Evolutionary conservation across 805 yeast species (phyloP), one percentile per base, ranked within the genome.

Genomic region (Blastobotrys robertii): DNA sequence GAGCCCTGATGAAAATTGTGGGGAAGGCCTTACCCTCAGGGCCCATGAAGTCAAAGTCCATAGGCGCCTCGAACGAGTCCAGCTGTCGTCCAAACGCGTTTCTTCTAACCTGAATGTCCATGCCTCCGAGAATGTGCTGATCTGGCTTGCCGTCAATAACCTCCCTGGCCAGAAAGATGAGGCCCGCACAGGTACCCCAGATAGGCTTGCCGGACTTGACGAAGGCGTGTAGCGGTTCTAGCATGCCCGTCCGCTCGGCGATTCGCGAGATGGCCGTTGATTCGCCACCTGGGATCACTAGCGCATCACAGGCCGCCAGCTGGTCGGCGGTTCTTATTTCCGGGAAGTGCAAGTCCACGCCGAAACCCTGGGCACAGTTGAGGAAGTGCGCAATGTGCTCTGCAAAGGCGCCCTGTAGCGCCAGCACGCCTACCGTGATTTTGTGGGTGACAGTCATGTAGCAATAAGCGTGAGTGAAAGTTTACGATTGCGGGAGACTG

Each of bases 141-240:
- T 38, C 35, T 10, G 34, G 30, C 49, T 82, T 81, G 15, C 73
- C 70, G 14, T 77, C 80, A 53, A 75, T 71, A 11, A 68, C 63
- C 31, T 79, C 65, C 43, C 70, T 66, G 6, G 87, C 72, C 16
- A 84, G 64, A 49, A 82, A 69, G 41, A 84, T 83, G 51, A 84
- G 64, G 2, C 94, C 94, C 2, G 94, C 94, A 60, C 94, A 84
- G 1, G 94, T 84, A 0, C 94, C 94, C 94, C 94, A 84, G 9
- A 77, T 72, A 1, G 84, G 78, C 14, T 64, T 62, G 6, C 70
- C 51, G 29, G 54, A 63, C 38, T 70, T 66, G 16, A 78, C 74
- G 57, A 73, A 76, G 9, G 64, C 56, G 34, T 68, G 60, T 43
- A 83, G 62, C 2, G 82, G 81, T 19, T 69, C 67, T 13, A 79